Evolutionary conservation across 2,329 filamentous ascomycete genomes (phyloP).

Genomic region (Trichoderma sp.): DNA sequence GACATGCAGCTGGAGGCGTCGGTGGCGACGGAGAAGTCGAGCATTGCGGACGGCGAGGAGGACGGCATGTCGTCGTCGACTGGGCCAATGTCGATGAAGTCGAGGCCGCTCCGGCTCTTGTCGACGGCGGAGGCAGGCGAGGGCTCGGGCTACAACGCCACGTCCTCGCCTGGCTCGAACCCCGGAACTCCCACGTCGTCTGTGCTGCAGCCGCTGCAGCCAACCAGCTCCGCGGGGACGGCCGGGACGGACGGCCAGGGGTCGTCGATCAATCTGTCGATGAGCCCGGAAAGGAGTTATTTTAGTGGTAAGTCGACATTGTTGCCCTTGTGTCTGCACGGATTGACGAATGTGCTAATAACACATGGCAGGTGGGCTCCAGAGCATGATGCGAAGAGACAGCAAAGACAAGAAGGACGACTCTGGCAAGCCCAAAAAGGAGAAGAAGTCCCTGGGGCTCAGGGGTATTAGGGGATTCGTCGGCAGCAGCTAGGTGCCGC

Average conservation of each 20-base stretch:
- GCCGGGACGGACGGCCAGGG: constrained; percentile 40
- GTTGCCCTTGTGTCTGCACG: no score
- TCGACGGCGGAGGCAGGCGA: constrained; percentile 51
- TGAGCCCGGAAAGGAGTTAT: constrained; percentile 47
- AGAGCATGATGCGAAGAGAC: constrained; percentile 53
- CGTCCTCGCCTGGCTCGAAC: constrained; percentile 46
- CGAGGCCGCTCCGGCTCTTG: constrained; percentile 45
- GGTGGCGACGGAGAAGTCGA: constrained; percentile 32
- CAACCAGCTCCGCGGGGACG: constrained; percentile 44
- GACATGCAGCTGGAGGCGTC: constrained; percentile 48
- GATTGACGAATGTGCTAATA: constrained; percentile 22
- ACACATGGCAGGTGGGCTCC: constrained; percentile 47
- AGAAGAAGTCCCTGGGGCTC: constrained; percentile 44
- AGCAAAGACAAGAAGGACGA: constrained; percentile 53
- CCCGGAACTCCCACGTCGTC: constrained; percentile 36
- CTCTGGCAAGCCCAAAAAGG: constrained; percentile 41
- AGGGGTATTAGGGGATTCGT: constrained; percentile 48
- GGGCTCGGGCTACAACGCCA: constrained; percentile 47
- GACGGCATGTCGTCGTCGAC: constrained; percentile 45
- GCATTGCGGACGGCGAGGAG: constrained; percentile 35
- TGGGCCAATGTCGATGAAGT: constrained; percentile 45
- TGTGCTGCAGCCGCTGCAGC: constrained; percentile 39
- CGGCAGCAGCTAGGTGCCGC: constrained; percentile 31
- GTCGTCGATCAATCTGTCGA: constrained; percentile 36
- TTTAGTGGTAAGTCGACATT: constrained; percentile 48